Base-by-base conservation (phyloP, 1,284 basidiomycete species). In the Mycosarcoma maydis region DNA sequence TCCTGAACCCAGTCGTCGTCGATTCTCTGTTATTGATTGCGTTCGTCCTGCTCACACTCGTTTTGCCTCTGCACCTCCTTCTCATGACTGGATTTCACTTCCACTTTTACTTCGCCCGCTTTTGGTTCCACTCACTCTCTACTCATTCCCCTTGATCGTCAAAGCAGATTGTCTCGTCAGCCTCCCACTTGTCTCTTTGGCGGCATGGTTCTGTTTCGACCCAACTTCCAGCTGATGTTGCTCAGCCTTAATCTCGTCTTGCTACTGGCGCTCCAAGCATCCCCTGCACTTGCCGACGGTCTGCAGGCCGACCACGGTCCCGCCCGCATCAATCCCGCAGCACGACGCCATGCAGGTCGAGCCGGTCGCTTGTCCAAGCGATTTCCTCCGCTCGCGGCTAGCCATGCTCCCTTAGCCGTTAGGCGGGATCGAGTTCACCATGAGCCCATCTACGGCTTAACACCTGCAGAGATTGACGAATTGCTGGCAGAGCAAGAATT, bases 141-240 rank as follows among this genome's bases (percentile, higher is more conserved):
- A 32, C 19, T 11, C 27, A 27, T 23, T 39, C 27, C 7, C 16
- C 29, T 23, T 48, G 19, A 30, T 30, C 17, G 33, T 6, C 36
- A 38, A 29, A 20, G 24, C 33, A 37, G 23, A 7, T 16, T 20
- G 19, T 2, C n/a, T n/a, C 33, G 16, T 34, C 36, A 37, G 36
- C 36, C 6, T 40, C 20, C 3, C 8, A 23, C 36, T 23, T 2
- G 39, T 30, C 3, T 3, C n/a, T 32, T 45, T 13, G 6, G 11
- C 49, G 39, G 27, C 61, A 65, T 65, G 61, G 61, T 58, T 7
- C 48, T 44, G 17, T 65, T 65, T 34, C 61, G 57, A 14, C 50
- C 61, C 9, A 33, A 30, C 4, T 58, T 65, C 42, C 53, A 54
- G 54, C 54, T 65, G 26, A 46, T 65, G 61, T 50, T 65, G 33